Conservation (phyloP, 2,329 filamentous ascomycete genomes). For the Leptographium wingfieldii region DNA sequence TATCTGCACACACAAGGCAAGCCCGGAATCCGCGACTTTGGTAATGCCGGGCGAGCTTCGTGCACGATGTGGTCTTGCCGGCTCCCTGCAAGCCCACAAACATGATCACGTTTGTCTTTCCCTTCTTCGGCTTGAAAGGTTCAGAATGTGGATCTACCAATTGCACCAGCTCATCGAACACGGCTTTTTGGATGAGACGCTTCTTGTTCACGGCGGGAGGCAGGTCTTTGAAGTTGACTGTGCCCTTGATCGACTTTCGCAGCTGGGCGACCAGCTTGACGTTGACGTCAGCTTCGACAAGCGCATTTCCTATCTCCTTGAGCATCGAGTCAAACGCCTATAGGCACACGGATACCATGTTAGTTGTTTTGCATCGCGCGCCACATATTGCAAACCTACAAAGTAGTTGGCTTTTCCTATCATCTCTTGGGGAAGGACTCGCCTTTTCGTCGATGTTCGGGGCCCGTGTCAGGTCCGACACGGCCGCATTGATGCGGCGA, state of each 20-base stretch:
- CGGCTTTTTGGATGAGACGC: constrained; percentile 90
- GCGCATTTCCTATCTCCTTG: constrained; percentile 92
- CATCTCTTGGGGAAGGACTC: constrained; percentile 9
- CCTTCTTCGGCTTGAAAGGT: constrained; percentile 94
- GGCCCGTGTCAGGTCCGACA: constrained; percentile 83
- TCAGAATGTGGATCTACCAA: constrained; percentile 93
- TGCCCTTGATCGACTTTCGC: constrained; percentile 79
- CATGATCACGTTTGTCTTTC: constrained; percentile 95
- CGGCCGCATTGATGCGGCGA: constrained; percentile 93
- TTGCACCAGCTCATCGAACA: constrained; percentile 92
- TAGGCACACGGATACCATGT: neutral
- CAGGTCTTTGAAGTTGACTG: constrained; percentile 91
- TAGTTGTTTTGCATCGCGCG: neutral
- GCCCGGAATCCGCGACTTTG: constrained; percentile 85
- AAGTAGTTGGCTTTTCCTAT: neutral
- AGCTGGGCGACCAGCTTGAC: constrained; percentile 83
- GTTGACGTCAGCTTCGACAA: constrained; percentile 95
- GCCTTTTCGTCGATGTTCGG: constrained; percentile 95
- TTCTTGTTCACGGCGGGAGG: constrained; percentile 94
- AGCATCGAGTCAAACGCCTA: constrained; percentile 96
- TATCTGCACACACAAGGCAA: constrained; percentile 93
- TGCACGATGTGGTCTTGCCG: constrained; percentile 96
- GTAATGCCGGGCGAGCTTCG: constrained; percentile 91
- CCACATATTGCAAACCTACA: neutral
- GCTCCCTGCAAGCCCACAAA: constrained; percentile 96